These are phyloP conservation scores for Eucalyptus curtisii DNA, from an alignment of 345 rosid species.

Conservation along the genomic window DNA sequence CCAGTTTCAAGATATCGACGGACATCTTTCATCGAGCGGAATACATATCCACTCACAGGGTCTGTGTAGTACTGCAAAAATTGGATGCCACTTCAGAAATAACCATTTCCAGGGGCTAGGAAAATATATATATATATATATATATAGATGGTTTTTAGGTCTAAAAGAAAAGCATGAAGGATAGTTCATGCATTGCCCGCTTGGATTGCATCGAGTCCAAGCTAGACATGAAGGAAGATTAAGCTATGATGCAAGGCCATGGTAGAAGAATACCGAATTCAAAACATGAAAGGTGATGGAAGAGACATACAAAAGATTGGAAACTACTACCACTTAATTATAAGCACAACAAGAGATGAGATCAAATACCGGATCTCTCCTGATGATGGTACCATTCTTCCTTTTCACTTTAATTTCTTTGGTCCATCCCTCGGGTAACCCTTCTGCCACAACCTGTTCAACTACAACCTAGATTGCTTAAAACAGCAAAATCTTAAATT, in stretches of 20 bases:
- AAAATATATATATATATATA: not conserved
- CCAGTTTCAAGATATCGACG: conserved; percentile 69
- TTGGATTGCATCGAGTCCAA: not conserved
- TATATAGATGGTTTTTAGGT: not conserved
- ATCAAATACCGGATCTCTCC: conserved; percentile 65
- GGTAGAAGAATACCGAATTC: not conserved
- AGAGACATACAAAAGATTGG: not conserved
- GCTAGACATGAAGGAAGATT: not conserved
- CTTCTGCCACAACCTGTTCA: conserved; percentile 57
- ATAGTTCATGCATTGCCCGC: not conserved
- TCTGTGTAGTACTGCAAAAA: conserved; percentile 64
- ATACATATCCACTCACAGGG: conserved; percentile 66
- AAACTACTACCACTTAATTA: not conserved
- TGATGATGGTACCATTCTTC: conserved; percentile 22
- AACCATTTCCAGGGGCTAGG: not conserved
- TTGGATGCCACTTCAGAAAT: not conserved
- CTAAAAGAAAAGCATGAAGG: not conserved
- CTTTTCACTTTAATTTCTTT: conserved; percentile 56
- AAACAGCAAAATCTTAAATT: conserved; percentile 3
- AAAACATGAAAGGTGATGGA: not conserved
- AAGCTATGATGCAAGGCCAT: not conserved
- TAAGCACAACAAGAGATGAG: not conserved
- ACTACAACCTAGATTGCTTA: conserved; percentile 38
- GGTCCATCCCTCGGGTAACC: conserved; percentile 83
- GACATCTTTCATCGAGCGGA: conserved; percentile 79